Conservation (phyloP, 495 filamentous ascomycete species). For the Cudoniella acicularis region DNA sequence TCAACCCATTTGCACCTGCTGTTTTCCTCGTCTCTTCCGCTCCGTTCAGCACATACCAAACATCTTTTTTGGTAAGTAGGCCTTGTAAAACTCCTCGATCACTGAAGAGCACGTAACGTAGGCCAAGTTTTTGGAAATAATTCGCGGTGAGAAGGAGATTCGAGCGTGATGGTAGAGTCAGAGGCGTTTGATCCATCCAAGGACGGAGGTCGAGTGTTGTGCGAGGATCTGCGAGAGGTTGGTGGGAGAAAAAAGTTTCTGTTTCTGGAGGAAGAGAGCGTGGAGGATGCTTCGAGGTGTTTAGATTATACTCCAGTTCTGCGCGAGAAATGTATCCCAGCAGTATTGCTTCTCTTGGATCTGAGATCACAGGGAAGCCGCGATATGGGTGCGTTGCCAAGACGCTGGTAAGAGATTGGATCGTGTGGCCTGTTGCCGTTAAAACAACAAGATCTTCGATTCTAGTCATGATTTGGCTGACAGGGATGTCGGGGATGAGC, state of each 20-base stretch:
- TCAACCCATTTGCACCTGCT: slow-evolving; percentile 9
- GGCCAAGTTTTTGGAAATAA: slow-evolving; percentile 90
- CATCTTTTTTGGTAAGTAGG: slow-evolving; percentile 93
- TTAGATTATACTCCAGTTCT: slow-evolving; percentile 79
- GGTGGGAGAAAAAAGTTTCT: slow-evolving; percentile 79
- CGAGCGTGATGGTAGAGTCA: slow-evolving; percentile 74
- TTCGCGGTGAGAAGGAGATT: slow-evolving; percentile 76
- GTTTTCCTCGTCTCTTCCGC: slow-evolving; percentile 54
- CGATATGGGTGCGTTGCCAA: slow-evolving; percentile 73
- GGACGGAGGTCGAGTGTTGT: slow-evolving; percentile 81
- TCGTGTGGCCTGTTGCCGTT: slow-evolving; percentile 82
- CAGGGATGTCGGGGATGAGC: slow-evolving; percentile 76
- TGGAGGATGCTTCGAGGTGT: slow-evolving; percentile 48
- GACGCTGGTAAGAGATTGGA: slow-evolving; percentile 65
- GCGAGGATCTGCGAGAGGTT: slow-evolving; percentile 73
- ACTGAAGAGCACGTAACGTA: slow-evolving; percentile 85
- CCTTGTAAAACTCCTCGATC: slow-evolving; percentile 80
- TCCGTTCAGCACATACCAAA: slow-evolving; percentile 89
- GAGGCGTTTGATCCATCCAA: slow-evolving; percentile 98
- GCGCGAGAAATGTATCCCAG: slow-evolving; percentile 93
- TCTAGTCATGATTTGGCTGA: slow-evolving; percentile 82
- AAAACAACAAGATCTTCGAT: slow-evolving; percentile 87
- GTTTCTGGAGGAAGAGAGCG: slow-evolving; percentile 63
- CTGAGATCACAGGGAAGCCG: slow-evolving; percentile 87
- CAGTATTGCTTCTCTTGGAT: slow-evolving; percentile 67